Evolutionary conservation across 2,329 filamentous ascomycete species (phyloP), one percentile per base, ranked within the genome.

Genomic region (Penicillium fuscoglaucum): DNA sequence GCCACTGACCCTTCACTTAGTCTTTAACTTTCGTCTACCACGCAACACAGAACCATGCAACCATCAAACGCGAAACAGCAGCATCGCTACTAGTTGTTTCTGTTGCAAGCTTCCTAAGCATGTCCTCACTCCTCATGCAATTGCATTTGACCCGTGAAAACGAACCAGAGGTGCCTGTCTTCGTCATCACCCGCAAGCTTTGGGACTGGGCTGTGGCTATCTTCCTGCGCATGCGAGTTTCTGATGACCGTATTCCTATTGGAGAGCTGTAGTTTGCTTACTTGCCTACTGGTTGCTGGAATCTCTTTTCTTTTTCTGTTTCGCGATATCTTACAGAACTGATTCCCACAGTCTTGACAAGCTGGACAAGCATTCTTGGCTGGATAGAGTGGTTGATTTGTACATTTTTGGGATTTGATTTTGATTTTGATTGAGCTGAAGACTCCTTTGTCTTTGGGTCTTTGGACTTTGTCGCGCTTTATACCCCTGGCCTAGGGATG

Each of bases 61-160:
- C 87, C 68, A 92, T 92, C 67, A 86, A 87, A 69, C 90, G 90
- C 69, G 89, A 91, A 77, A 92, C 89, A 1, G 86, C 87, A 47
- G 88, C 88, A 10, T 90, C 88, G n/a, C 83, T 92, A 62, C 86
- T 87, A 65, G 87, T 91, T 63, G 90, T 92, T 70, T 90, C 87
- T 52, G 85, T 90, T 61, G 87, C 88, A 39, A 90, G 87, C 75
- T 91, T 90, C 76, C 82, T 90, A 67, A 90, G 85, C 76, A 90
- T 92, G 86, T 83, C 86, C 53, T 83, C 84, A 12, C 76, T 92
- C 51, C 79, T 92, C 21, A 75, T 85, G 10, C 87, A 91, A 70
- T 80, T 90, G 55, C 87, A 91, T 71, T 74, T 83, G 56, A 84
- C 83, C 58, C 81, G 85, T 28, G 79, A 83, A 55, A 83, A 87